Conservation (phyloP, 164 flowering plant species). For the Macadamia integrifolia region DNA sequence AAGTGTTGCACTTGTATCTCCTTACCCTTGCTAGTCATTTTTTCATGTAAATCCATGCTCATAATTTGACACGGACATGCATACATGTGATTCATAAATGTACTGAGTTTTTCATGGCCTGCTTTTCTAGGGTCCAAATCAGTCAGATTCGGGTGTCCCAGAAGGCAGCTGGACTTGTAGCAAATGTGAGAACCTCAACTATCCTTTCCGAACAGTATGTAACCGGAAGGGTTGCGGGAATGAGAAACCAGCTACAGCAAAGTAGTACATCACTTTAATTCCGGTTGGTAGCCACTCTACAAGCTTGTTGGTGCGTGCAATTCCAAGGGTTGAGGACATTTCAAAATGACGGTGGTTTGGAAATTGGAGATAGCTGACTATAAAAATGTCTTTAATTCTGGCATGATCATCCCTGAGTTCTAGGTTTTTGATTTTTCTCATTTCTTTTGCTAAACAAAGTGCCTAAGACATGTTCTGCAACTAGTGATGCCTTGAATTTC, state of each 20-base stretch:
- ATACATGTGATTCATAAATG: not conserved
- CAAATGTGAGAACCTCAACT: conserved; percentile 39
- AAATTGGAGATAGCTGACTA: not conserved
- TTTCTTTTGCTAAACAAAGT: not conserved
- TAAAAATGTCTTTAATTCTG: too few relatives aligned
- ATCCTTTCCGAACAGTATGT: conserved; percentile 43
- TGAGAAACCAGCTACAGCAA: conserved; percentile 21
- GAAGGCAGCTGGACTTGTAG: conserved; percentile 47
- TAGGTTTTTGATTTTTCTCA: not conserved
- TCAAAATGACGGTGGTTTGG: not conserved
- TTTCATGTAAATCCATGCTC: not conserved
- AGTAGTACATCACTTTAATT: conserved; percentile 5
- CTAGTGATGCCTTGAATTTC: not conserved
- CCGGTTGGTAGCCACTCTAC: not conserved
- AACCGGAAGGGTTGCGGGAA: conserved; percentile 39
- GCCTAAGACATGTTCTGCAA: not conserved
- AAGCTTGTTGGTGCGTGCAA: not conserved
- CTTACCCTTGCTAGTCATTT: not conserved
- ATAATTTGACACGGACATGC: not conserved
- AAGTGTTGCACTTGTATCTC: not conserved
- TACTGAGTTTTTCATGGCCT: not conserved
- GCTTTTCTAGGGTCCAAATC: conserved; percentile 25
- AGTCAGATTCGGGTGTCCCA: conserved; percentile 23
- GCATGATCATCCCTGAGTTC: not conserved
- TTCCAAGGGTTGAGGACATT: not conserved